Evolutionary conservation across 148 eudicot species (phyloP).

Genomic region (Cornus kousa): DNA sequence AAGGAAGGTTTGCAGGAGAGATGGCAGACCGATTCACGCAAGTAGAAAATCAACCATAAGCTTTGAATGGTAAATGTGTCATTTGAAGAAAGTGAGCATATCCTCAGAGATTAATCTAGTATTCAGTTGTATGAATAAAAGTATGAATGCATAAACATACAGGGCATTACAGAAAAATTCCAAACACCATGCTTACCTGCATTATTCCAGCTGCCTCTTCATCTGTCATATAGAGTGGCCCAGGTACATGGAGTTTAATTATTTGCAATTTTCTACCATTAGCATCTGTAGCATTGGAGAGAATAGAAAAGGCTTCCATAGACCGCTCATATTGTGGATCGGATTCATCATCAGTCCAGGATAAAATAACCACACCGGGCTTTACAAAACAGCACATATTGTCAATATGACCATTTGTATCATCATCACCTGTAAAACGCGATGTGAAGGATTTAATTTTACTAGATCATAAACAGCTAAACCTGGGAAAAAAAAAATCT

Average conservation of each 20-base stretch:
- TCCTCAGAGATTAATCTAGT: background rate
- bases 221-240: constrained; percentile 77
- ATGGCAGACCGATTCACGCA: background rate
- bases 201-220: constrained; percentile 81
- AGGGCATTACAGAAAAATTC: background rate
- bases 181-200: constrained; percentile 44
- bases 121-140: background rate
- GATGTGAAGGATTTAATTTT: constrained; percentile 9
- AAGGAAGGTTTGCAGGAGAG: background rate
- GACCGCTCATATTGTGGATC: constrained; percentile 86
- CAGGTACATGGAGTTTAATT: constrained; percentile 88
- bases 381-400: constrained; percentile 89
- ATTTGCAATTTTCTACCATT: constrained; percentile 77
- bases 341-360: constrained; percentile 90
- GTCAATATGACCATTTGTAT: constrained; percentile 95
- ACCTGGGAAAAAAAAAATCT: background rate
- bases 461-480: background rate
- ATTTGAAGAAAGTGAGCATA: background rate
- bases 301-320: constrained; percentile 64
- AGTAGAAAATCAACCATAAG: background rate
- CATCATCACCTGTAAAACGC: constrained; percentile 73
- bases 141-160: background rate
- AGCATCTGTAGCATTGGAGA: constrained; percentile 70
- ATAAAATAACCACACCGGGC: constrained; percentile 78
- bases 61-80: background rate